Conservation (phyloP, 2,329 filamentous ascomycete species). For the Penicillium sp. region DNA sequence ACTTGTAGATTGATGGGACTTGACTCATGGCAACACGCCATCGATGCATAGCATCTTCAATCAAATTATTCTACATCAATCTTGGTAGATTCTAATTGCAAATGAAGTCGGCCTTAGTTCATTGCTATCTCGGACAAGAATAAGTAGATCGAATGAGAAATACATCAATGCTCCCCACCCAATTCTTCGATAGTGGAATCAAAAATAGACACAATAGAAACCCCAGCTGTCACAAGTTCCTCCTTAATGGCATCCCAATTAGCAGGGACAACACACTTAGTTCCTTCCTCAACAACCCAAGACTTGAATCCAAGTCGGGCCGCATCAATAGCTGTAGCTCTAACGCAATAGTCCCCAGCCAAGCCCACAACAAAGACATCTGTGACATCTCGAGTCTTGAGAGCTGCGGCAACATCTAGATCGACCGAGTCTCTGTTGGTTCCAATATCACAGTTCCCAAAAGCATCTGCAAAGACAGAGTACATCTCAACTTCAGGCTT, state of each 20-base stretch:
- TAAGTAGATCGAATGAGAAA: too few relatives aligned
- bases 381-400: slow-evolving; percentile 62
- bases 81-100: too few relatives aligned
- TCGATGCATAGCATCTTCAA: too few relatives aligned
- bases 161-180: neutral
- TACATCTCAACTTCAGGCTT: slow-evolving; percentile 84
- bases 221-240: slow-evolving; percentile 59
- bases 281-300: slow-evolving; percentile 75
- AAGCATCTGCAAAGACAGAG: slow-evolving; percentile 82
- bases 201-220: slow-evolving; percentile 60
- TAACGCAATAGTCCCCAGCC: slow-evolving; percentile 88
- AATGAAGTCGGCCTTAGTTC: too few relatives aligned
- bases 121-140: too few relatives aligned
- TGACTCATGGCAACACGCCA: too few relatives aligned
- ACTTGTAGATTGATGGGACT: too few relatives aligned
- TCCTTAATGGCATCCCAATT: slow-evolving; percentile 57
- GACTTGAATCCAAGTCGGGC: slow-evolving; percentile 71
- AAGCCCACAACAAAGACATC: slow-evolving; percentile 84
- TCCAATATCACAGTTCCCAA: slow-evolving; percentile 50
- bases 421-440: slow-evolving; percentile 38
- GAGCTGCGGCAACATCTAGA: slow-evolving; percentile 59
- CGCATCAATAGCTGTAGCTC: slow-evolving; percentile 75
- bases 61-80: too few relatives aligned
- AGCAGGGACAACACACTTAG: slow-evolving; percentile 65
- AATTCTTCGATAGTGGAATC: slow-evolving; percentile 58